Conservation (phyloP, 306 rosid genomes). For the Erythrophleum fordii region DNA sequence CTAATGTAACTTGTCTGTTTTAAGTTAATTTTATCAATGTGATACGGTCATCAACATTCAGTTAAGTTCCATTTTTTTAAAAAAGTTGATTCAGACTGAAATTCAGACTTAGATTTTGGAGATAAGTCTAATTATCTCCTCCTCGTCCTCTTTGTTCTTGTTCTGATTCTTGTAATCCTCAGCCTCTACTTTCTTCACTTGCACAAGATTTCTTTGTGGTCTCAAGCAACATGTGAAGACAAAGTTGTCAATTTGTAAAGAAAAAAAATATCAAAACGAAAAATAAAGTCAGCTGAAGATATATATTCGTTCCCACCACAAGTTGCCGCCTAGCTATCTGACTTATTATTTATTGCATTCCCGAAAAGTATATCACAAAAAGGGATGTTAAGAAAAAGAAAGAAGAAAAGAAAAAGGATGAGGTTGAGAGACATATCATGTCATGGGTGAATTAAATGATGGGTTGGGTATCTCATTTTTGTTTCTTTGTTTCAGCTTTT, state of each 20-base stretch:
- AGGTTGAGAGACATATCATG: constrained; percentile 36
- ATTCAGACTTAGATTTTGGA: neutral
- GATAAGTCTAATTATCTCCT: neutral
- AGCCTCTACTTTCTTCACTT: neutral
- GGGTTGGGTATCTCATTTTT: constrained; percentile 43
- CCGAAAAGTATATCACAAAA: constrained; percentile 48
- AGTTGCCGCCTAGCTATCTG: constrained; percentile 37
- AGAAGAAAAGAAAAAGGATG: neutral
- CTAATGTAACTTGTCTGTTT: neutral
- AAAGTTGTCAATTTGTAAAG: constrained; percentile 28
- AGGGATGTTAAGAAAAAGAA: neutral
- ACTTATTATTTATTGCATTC: constrained; percentile 22
- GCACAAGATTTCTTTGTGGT: constrained; percentile 15
- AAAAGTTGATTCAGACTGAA: neutral
- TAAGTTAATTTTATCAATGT: neutral
- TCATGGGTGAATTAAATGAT: constrained; percentile 29
- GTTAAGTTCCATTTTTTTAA: neutral
- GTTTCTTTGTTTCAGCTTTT: constrained; percentile 37
- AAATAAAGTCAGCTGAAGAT: constrained; percentile 1
- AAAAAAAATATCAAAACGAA: neutral
- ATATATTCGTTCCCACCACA: constrained; percentile 39
- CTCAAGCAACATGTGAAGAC: constrained; percentile 42
- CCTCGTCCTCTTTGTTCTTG: neutral
- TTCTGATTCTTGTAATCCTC: constrained; percentile 21
- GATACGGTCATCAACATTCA: neutral